phyloP scores from a whole-genome alignment of 805 yeast species.

The Candida chauliodis region DNA sequence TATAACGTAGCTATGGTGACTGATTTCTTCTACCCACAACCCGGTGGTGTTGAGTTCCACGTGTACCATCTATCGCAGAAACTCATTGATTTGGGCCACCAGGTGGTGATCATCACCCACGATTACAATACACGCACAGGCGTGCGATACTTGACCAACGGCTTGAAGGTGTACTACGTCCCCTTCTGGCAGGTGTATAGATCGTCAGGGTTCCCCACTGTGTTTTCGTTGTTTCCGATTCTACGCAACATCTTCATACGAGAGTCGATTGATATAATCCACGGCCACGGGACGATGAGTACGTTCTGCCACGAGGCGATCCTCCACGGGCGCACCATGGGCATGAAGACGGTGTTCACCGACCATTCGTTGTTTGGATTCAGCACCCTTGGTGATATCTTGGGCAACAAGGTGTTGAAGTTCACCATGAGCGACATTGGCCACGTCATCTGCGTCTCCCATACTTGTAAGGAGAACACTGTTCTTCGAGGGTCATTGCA shows the following conservation, averaged over 20 bases:
- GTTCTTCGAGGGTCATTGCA: slow-evolving; percentile 81
- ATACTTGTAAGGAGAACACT: slow-evolving; percentile 94
- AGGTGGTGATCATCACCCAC: slow-evolving; percentile 85
- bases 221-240: slow-evolving; percentile 82
- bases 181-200: slow-evolving; percentile 81
- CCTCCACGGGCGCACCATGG: slow-evolving; percentile 91
- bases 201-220: slow-evolving; percentile 83
- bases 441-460: slow-evolving; percentile 93
- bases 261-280: slow-evolving; percentile 84
- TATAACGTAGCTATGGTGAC: slow-evolving; percentile 70
- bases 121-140: slow-evolving; percentile 82
- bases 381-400: slow-evolving; percentile 75
- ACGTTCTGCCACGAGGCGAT: slow-evolving; percentile 86
- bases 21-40: slow-evolving; percentile 96
- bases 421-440: slow-evolving; percentile 85
- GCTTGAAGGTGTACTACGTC: slow-evolving; percentile 86
- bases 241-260: slow-evolving; percentile 80
- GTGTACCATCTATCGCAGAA: slow-evolving; percentile 87
- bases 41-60: slow-evolving; percentile 97
- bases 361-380: slow-evolving; percentile 97
- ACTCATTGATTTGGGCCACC: slow-evolving; percentile 75
- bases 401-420: slow-evolving; percentile 81
- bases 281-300: slow-evolving; percentile 91
- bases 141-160: slow-evolving; percentile 78
- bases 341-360: slow-evolving; percentile 84